These are phyloP conservation scores for Friedmanniomyces simplex DNA, from an alignment of 495 filamentous ascomycete species.

Conservation along the genomic window DNA sequence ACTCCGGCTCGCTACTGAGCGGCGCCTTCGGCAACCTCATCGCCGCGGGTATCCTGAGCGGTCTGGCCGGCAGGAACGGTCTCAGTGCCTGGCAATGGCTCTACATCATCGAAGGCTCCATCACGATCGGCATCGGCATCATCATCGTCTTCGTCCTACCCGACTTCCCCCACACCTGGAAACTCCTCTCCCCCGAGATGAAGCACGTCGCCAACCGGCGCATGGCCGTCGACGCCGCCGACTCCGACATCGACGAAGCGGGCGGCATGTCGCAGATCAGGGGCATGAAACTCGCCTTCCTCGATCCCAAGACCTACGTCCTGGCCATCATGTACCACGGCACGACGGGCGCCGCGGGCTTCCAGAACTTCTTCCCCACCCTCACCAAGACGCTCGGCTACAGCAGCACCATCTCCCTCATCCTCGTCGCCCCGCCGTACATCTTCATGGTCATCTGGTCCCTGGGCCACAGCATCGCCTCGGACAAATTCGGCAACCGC, in stretches of 20 bases:
- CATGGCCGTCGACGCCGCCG: constrained; percentile 36
- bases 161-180: constrained; percentile 32
- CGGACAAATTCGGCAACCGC: constrained; percentile 37
- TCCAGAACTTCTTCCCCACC: constrained; percentile 49
- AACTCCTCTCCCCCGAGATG: constrained; percentile 37
- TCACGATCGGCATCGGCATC: constrained; percentile 21
- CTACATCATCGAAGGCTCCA: constrained; percentile 26
- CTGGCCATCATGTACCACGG: constrained; percentile 43
- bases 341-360: constrained; percentile 41
- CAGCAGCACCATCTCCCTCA: constrained; percentile 34
- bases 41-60: constrained; percentile 30
- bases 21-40: constrained; percentile 35
- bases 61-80: constrained; percentile 22
- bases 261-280: constrained; percentile 40
- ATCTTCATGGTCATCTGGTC: constrained; percentile 45
- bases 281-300: constrained; percentile 43
- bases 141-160: constrained; percentile 19
- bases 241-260: constrained; percentile 40
- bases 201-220: constrained; percentile 41
- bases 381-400: constrained; percentile 38
- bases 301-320: constrained; percentile 42
- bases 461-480: constrained; percentile 36
- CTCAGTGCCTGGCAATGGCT: constrained; percentile 23
- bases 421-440: constrained; percentile 46
- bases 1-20: constrained; percentile 32